phyloP scores from a whole-genome alignment of 1,284 basidiomycete genomes.

The Gomphus bonarii region DNA sequence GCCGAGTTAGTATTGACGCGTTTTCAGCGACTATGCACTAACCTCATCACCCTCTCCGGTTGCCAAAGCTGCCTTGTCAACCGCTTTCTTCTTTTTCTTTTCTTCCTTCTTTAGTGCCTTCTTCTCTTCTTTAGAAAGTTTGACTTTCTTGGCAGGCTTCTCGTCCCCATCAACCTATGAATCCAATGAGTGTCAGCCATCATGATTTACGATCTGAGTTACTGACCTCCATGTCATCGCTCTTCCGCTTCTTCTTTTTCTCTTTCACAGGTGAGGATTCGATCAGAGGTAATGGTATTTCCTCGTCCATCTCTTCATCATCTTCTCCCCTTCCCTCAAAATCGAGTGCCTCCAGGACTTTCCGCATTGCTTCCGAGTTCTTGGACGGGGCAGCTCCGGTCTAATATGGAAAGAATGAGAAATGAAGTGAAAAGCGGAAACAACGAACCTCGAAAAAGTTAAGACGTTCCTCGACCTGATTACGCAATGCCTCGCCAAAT shows the following conservation, averaged over 20 bases:
- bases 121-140: constrained; percentile 75
- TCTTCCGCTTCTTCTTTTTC: constrained; percentile 42
- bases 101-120: constrained; percentile 71
- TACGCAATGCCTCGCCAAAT: constrained; percentile 89
- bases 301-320: constrained; percentile 43
- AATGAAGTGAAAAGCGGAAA: constrained; percentile 25
- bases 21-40: neutral
- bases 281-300: constrained; percentile 44
- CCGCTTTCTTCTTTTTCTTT: constrained; percentile 40
- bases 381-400: constrained; percentile 18
- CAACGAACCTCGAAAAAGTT: constrained; percentile 71
- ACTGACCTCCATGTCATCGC: constrained; percentile 18
- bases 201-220: constrained; percentile 12
- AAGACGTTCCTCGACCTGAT: constrained; percentile 94
- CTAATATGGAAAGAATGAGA: neutral
- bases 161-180: constrained; percentile 49
- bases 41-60: constrained; percentile 4
- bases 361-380: constrained; percentile 66
- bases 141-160: constrained; percentile 57
- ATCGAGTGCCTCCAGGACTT: constrained; percentile 75
- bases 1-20: neutral
- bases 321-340: constrained; percentile 52
- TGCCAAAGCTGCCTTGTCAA: constrained; percentile 28
- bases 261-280: constrained; percentile 43
- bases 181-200: constrained; percentile 15